Evolutionary conservation across 441 rosid genomes (phyloP), one percentile per base, ranked within the genome.

Genomic region (Omphalea diandra): DNA sequence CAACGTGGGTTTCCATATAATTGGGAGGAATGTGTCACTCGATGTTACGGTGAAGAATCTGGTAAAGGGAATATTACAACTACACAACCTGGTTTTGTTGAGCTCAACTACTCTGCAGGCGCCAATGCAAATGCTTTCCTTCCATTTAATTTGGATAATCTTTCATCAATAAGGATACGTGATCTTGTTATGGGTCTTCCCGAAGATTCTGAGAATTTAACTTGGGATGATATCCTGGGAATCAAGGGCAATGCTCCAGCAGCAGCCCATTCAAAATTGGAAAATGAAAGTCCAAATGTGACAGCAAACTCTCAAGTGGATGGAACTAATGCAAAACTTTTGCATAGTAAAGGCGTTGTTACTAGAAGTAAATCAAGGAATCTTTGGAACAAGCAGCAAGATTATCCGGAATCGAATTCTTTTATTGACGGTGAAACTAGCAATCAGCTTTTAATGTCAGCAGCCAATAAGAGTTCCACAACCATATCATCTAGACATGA

Each of bases 1-100:
- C 80, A 60, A 12, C 68, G 79, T 58, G 97, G 93, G 59, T 89
- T 91, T 77, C 93, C 93, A 0, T 75, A 78, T 76, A 54, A 63
- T 36, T 91, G 97, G 93, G 73, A 78, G 70, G 83, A 85, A 26
- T 76, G 67, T 76, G 77, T 73, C 31, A 35, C 82, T 46, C 68
- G 24, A 65, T 55, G 1, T 73, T 31, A 14, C 70, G 67, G 32
- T 18, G 79, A 78, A 43, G 81, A 58, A 32, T 70, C 63, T 72
- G 63, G 55, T 27, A 67, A 73, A 38, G 52, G 66, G 70, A 77
- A 58, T 14, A 46, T 26, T 24, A 56, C 71, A 63, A 54, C 60
- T 3, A 29, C 59, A 57, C 57, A 35, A 53, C 36, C 73, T 47
- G 31, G 55, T 14, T 62, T 57, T 4, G 52, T 26, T 67, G 67